Base-by-base conservation (phyloP, 495 filamentous ascomycete genomes). In the Halenospora varia region DNA sequence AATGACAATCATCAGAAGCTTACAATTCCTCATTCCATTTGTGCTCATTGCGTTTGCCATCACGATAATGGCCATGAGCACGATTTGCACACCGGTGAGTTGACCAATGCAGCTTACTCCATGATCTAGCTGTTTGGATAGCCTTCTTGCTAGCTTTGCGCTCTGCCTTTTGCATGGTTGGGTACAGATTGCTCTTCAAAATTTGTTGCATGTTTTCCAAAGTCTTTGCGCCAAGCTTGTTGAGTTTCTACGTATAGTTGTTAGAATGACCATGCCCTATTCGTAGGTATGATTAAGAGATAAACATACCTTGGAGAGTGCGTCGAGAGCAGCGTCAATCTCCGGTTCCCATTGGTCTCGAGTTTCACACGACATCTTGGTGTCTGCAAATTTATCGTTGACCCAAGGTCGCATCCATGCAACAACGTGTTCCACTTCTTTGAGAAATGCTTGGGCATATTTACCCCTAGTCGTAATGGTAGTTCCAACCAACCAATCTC, bases 1-100 rank as follows among this genome's bases (percentile, higher is more conserved):
- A 10, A 9, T 18, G 39, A 15, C 13, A 13, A 19, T 8, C 3
- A 50, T 10, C 10, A 41, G 10, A 4, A 20, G 50, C 57, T 54
- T 51, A 60, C 57, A 60, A 39, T 18, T 46, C 24, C 10, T 51
- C 45, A 42, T 60, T 60, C 57, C 57, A 60, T 17, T 35, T 55
- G 19, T 55, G 47, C 1, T 44, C 19, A 1, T n/a, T 18, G 3
- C 47, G 35, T 39, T 60, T 60, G 3, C 4, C 39, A 22, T 51
- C 47, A 29, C 11, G 44, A 51, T 45, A 60, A 2, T 50, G 15
- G 1, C 57, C 57, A 24, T 18, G 23, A 10, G 26, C 13, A 9
- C 26, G 45, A 47, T 60, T 60, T 17, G 50, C 29, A n/a, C 23
- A 35, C 23, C 35, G 3, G 47, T 60, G 57, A 15, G 57, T 60